Conservation (phyloP, 2,329 filamentous ascomycete species). For the Dactylonectria macrodidyma region DNA sequence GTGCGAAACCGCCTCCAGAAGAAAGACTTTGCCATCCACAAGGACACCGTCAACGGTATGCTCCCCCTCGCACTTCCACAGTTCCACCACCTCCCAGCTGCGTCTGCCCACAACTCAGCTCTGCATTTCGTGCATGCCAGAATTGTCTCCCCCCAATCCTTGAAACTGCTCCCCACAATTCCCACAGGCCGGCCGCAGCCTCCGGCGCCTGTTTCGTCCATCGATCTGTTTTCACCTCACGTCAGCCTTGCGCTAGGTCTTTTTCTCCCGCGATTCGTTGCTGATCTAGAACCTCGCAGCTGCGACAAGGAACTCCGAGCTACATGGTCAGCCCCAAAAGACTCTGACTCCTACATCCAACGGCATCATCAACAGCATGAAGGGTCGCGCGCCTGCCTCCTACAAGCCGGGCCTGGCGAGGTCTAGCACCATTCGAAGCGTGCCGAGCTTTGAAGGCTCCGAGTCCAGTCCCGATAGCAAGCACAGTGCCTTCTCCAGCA, state of each 20-base stretch:
- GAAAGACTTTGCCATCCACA: slow-evolving; percentile 55
- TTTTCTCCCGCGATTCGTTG: slow-evolving; percentile 19
- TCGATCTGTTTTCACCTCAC: slow-evolving; percentile 30
- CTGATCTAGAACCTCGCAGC: slow-evolving; percentile 42
- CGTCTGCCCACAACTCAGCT: slow-evolving; percentile 7
- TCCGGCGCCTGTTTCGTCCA: slow-evolving; percentile 24
- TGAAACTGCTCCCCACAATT: slow-evolving; percentile 46
- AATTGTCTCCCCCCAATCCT: slow-evolving; percentile 33
- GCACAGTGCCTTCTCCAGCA: slow-evolving; percentile 70
- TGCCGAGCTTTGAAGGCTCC: slow-evolving; percentile 68
- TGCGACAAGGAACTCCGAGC: slow-evolving; percentile 41
- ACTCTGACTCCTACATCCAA: slow-evolving; percentile 57
- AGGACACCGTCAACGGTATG: slow-evolving; percentile 48
- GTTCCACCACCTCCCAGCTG: neutral
- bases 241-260: slow-evolving; percentile 34
- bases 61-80: slow-evolving; percentile 4
- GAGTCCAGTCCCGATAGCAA: slow-evolving; percentile 63
- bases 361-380: slow-evolving; percentile 59
- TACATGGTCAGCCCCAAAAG: slow-evolving; percentile 51
- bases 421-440: slow-evolving; percentile 68
- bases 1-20: slow-evolving; percentile 51
- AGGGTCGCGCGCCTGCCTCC: slow-evolving; percentile 49
- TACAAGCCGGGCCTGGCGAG: slow-evolving; percentile 53
- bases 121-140: slow-evolving; percentile 31
- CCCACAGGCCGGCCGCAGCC: slow-evolving; percentile 37